Percentiles rank a stretch among this genome's conserved stretches.
phyloP scores from a whole-genome alignment of 371 early-diverging fungal genomes.

The Blakeslea trispora region DNA sequence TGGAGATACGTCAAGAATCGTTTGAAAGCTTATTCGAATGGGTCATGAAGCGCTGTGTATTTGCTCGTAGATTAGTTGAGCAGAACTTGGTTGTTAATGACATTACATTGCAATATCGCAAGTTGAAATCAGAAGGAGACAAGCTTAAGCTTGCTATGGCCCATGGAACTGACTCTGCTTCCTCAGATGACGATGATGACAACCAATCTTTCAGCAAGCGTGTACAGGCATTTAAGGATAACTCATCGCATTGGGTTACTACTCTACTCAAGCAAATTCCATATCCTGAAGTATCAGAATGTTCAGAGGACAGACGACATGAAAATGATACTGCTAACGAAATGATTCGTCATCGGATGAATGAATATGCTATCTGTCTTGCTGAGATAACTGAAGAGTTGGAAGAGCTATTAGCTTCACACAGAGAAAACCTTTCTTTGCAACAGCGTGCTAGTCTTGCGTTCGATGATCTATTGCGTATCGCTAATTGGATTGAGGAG shows the following conservation, averaged over 20 bases:
- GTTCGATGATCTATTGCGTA: constrained; percentile 42
- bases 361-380: constrained; percentile 22
- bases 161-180: constrained; percentile 9
- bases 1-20: constrained; percentile 33
- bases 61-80: constrained; percentile 34
- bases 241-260: constrained; percentile 37
- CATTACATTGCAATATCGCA: constrained; percentile 19
- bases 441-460: constrained; percentile 41
- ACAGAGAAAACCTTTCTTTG: constrained; percentile 41
- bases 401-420: constrained; percentile 34
- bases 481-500: constrained; percentile 47
- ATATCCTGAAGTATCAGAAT: constrained; percentile 26
- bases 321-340: constrained; percentile 20
- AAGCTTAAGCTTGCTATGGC: constrained; percentile 28
- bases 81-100: constrained; percentile 38
- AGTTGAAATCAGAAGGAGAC: constrained; percentile 38
- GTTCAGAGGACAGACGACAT: constrained; percentile 14
- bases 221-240: constrained; percentile 39
- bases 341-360: constrained; percentile 23
- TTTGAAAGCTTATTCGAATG: constrained; percentile 28
- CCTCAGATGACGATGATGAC: constrained; percentile 1
- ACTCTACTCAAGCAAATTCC: constrained; percentile 30
- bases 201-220: constrained; percentile 17
- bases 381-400: constrained; percentile 37
- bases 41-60: constrained; percentile 26